phyloP scores from a whole-genome alignment of 257 asterid genomes.

The Solanum corneliomulleri region DNA sequence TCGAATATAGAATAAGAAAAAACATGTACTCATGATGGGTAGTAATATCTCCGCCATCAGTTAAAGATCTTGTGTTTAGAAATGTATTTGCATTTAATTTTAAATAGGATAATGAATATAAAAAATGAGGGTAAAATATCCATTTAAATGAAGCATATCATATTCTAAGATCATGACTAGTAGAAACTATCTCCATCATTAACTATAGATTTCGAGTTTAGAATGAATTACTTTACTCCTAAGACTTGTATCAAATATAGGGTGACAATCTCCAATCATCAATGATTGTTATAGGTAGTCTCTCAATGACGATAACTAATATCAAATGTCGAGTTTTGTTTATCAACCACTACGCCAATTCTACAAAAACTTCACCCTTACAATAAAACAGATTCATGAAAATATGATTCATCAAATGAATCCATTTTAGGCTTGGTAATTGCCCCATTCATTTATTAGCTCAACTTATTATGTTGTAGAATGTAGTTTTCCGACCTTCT shows the following conservation, averaged over 20 bases:
- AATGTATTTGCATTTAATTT: not conserved
- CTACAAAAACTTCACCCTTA: too few relatives aligned
- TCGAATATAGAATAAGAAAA: not conserved
- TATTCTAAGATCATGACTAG: not conserved
- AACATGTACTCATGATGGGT: not conserved
- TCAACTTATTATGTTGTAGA: too few relatives aligned
- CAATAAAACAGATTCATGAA: too few relatives aligned
- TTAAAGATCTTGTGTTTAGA: not conserved
- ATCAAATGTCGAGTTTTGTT: too few relatives aligned
- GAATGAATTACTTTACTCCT: not conserved
- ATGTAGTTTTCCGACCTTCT: too few relatives aligned
- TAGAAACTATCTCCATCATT: not conserved
- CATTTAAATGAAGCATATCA: not conserved
- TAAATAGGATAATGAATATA: not conserved
- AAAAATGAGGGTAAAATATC: not conserved
- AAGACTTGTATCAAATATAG: not conserved
- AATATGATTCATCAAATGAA: too few relatives aligned
- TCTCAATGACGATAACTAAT: too few relatives aligned
- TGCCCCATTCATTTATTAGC: too few relatives aligned
- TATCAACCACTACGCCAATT: too few relatives aligned
- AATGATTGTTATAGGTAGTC: too few relatives aligned
- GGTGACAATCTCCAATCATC: not conserved
- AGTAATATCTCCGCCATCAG: not conserved
- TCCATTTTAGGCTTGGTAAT: too few relatives aligned
- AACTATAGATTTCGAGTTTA: not conserved